Evolutionary conservation across 441 rosid genomes (phyloP), one percentile per base, ranked within the genome.

Genomic region (Macaranga tanarius): DNA sequence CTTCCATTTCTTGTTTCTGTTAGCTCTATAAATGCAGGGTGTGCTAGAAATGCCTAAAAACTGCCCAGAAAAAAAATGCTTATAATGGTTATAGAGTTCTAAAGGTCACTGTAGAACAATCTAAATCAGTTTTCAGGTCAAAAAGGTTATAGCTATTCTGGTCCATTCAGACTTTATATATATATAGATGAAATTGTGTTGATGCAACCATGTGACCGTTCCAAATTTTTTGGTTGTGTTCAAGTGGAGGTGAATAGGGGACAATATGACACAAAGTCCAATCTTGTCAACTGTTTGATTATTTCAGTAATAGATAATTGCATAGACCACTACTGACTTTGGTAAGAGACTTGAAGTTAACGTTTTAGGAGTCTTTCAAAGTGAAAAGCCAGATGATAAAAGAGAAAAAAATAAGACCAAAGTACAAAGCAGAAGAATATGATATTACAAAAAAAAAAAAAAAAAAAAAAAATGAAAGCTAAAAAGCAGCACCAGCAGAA

Each of bases 401-500:
- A 13, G 12, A 20, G 22, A 4, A 22, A 3, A 9, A n/a, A 28
- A 40, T 11, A 11, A 40, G 22, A 23, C 2, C 1, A 11, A 38
- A 12, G 10, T 10, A 45, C 22, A 16, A 28, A 26, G 12, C 52
- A 19, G 11, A 61, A 17, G 16, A 45, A 20, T 22, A 20, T 62
- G 15, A 20, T 6, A 11, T 52, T 62, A 28, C 38, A 13, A 63
- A 44, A 69, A 56, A n/a, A 0, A 0, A 13, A 63, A 44, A 69
- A 56, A n/a, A 0, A 0, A 47, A 45, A 12, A 1, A 45, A 0
- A 48, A 19, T 17, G 38, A 2, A 16, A 31, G 19, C 22, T 38
- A 55, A n/a, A 17, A 54, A 10, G 47, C 47, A 62, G 62, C 40
- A n/a, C 38, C 57, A 77, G 51, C 26, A 28, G 59, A 62, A 74